Evolutionary conservation across 163 green algal species (phyloP).

Genomic region (Scenedesmus sp.): DNA sequence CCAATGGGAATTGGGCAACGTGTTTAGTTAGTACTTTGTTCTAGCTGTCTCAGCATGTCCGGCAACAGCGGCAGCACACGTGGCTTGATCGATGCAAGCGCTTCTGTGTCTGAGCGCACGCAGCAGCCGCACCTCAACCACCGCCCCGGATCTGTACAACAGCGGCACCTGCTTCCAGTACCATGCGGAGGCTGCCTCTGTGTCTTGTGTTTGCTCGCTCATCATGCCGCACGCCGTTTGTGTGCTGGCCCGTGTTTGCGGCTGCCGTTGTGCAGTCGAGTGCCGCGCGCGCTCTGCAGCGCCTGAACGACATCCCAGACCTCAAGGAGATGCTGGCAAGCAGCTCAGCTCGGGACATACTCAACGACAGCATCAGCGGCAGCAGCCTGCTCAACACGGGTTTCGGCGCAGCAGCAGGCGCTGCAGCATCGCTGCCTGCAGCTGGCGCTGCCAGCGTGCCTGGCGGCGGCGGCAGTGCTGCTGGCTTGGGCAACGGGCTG

Average conservation of each 20-base stretch:
- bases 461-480: background rate
- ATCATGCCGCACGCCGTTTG: background rate
- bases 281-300: conserved; percentile 56
- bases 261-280: conserved; percentile 16
- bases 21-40: no score
- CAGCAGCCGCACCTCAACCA: no score
- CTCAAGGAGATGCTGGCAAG: conserved; percentile 52
- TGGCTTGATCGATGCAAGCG: no score
- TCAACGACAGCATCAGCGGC: background rate
- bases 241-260: background rate
- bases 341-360: conserved; percentile 20
- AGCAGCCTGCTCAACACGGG: conserved; percentile 42
- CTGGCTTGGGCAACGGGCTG: background rate
- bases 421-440: background rate
- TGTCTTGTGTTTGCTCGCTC: background rate
- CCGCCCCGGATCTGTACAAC: no score
- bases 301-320: conserved; percentile 52
- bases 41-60: no score
- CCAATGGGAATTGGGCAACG: no score
- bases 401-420: background rate
- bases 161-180: no score
- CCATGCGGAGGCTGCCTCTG: background rate
- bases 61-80: no score
- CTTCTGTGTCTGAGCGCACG: no score
- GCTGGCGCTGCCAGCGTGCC: background rate